These are phyloP conservation scores for Pueraria montana DNA, from an alignment of 306 rosid genomes.

Conservation along the genomic window DNA sequence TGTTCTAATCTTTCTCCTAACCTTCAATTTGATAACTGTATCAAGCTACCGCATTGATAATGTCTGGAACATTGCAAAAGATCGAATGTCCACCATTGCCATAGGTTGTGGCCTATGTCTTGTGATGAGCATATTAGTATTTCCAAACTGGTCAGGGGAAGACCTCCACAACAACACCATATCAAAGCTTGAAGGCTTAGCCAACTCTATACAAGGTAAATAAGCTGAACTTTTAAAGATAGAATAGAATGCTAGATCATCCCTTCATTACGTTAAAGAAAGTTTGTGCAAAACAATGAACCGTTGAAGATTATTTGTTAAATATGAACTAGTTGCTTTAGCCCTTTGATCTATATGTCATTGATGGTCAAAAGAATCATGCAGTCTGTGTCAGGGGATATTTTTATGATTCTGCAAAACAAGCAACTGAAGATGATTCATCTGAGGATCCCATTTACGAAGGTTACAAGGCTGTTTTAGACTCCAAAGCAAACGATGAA, in stretches of 20 bases:
- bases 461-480: slow-evolving; percentile 89
- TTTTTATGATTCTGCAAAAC: slow-evolving; percentile 55
- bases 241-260: no score
- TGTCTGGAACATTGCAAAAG: slow-evolving; percentile 73
- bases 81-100: slow-evolving; percentile 78
- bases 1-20: slow-evolving; percentile 85
- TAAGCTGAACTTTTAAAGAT: not conserved
- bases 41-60: slow-evolving; percentile 75
- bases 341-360: slow-evolving; percentile 7
- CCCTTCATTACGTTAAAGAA: no score
- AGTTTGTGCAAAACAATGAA: no score
- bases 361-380: slow-evolving; percentile 41
- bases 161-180: slow-evolving; percentile 81
- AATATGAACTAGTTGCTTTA: slow-evolving; percentile 10
- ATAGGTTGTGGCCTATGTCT: slow-evolving; percentile 87
- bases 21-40: slow-evolving; percentile 87
- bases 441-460: slow-evolving; percentile 67
- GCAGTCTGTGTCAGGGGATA: slow-evolving; percentile 86
- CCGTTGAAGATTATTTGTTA: not conserved
- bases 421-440: slow-evolving; percentile 50
- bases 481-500: slow-evolving; percentile 86
- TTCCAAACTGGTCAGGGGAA: slow-evolving; percentile 98
- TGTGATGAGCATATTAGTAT: slow-evolving; percentile 72
- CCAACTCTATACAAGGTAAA: slow-evolving; percentile 81
- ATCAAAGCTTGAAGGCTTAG: slow-evolving; percentile 83